Conservation (phyloP, 768 basidiomycete genomes). For the Lactarius pseudohatsudake region DNA sequence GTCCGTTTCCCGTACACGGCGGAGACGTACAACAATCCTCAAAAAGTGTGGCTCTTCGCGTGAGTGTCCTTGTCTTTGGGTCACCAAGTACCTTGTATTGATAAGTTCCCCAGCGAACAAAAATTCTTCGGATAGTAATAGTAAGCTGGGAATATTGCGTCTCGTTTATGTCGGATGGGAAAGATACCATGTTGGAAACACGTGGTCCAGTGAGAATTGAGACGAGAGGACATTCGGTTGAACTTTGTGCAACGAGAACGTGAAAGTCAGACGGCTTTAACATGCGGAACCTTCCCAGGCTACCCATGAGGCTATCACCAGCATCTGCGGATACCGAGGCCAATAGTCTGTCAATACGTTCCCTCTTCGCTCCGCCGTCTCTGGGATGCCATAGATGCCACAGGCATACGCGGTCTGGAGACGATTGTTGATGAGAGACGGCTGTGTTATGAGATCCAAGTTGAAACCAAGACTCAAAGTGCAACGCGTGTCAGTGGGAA, state of each 20-base stretch:
- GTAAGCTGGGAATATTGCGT: neutral
- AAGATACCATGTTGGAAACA: neutral
- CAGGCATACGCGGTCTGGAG: neutral
- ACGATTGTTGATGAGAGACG: neutral
- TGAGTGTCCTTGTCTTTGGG: neutral
- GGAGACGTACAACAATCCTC: slow-evolving; percentile 27
- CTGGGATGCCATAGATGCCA: neutral
- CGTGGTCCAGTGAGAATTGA: neutral
- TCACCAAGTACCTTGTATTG: neutral
- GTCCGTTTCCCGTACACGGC: slow-evolving; percentile 24
- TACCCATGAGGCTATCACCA: neutral
- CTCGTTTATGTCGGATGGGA: too few species aligned
- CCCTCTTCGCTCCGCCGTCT: too few species aligned
- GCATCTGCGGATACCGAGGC: neutral
- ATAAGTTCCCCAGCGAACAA: neutral
- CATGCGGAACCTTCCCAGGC: neutral
- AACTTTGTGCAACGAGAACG: neutral
- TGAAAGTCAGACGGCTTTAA: neutral
- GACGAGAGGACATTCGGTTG: neutral
- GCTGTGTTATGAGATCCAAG: too few species aligned
- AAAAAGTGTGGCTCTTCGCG: slow-evolving; percentile 25
- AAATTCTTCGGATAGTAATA: neutral
- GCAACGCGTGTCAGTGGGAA: too few species aligned
- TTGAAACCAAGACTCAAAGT: too few species aligned
- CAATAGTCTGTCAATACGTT: too few species aligned